Conservation (phyloP, 306 rosid species). For the Citrullus mucosospermus region DNA sequence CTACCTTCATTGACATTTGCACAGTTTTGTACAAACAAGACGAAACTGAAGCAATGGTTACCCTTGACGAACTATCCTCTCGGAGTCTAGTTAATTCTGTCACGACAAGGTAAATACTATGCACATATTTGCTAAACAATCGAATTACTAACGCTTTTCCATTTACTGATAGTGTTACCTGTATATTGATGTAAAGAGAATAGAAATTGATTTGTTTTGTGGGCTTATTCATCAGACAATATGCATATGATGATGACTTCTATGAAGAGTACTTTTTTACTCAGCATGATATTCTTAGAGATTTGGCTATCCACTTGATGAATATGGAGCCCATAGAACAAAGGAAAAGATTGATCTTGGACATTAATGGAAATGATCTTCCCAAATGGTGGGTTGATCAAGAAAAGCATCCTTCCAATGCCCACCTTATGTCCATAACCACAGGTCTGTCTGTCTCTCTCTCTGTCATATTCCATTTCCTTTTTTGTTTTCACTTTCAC, state of each 20-base stretch:
- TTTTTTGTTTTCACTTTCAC: neutral
- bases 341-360: conserved; percentile 34
- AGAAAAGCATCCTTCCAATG: conserved; percentile 19
- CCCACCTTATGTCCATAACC: conserved; percentile 41
- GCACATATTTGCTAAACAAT: neutral
- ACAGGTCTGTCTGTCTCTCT: conserved; percentile 30
- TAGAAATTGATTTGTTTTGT: neutral
- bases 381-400: conserved; percentile 42
- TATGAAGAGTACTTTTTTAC: conserved; percentile 35
- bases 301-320: conserved; percentile 35
- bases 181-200: neutral
- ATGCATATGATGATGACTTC: conserved; percentile 20
- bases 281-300: conserved; percentile 48
- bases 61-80: conserved; percentile 17
- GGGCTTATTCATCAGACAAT: conserved; percentile 20
- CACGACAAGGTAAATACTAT: conserved; percentile 29
- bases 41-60: conserved; percentile 30
- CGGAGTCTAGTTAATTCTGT: conserved; percentile 30
- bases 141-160: neutral
- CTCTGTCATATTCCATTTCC: neutral
- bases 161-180: neutral
- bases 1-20: conserved; percentile 57
- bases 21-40: conserved; percentile 20
- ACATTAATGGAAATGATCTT: conserved; percentile 26
- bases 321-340: conserved; percentile 13